Evolutionary conservation across 371 early-diverging fungal genomes (phyloP).

Genomic region (Choanephora cucurbitarum): DNA sequence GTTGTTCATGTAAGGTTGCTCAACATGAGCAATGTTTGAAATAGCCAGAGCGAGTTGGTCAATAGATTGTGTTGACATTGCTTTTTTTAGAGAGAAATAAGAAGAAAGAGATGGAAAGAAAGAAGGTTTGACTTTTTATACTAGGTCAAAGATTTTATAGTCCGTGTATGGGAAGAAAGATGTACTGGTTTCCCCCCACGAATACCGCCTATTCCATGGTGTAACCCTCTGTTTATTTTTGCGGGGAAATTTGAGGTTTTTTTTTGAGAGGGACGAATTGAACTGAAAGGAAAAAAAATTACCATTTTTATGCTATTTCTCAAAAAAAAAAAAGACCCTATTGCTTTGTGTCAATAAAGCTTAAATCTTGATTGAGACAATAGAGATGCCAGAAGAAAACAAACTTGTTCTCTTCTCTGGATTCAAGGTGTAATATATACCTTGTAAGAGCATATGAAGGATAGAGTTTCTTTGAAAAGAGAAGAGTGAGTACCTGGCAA

Average conservation of each 20-base stretch:
- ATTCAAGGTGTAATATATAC: no score
- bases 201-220: not conserved
- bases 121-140: not conserved
- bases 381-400: no score
- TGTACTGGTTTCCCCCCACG: not conserved
- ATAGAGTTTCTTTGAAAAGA: no score
- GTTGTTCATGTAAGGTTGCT: slow-evolving; percentile 35
- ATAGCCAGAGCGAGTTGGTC: slow-evolving; percentile 42
- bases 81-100: not conserved
- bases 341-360: no score
- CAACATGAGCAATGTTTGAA: slow-evolving; percentile 44
- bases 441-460: no score
- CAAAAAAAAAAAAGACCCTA: not conserved
- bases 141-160: not conserved
- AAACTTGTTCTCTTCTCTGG: no score
- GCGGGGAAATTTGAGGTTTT: not conserved
- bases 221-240: not conserved
- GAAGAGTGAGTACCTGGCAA: no score
- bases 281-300: not conserved
- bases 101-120: slow-evolving; percentile 2
- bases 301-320: not conserved
- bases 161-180: not conserved
- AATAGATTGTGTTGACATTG: slow-evolving; percentile 17
- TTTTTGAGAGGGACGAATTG: not conserved
- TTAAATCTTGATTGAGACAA: no score